Percentiles rank a stretch among this genome's conserved stretches.
Evolutionary conservation across 75 land plant genomes (phyloP).

Genomic region (Ceratopteris richardii): DNA sequence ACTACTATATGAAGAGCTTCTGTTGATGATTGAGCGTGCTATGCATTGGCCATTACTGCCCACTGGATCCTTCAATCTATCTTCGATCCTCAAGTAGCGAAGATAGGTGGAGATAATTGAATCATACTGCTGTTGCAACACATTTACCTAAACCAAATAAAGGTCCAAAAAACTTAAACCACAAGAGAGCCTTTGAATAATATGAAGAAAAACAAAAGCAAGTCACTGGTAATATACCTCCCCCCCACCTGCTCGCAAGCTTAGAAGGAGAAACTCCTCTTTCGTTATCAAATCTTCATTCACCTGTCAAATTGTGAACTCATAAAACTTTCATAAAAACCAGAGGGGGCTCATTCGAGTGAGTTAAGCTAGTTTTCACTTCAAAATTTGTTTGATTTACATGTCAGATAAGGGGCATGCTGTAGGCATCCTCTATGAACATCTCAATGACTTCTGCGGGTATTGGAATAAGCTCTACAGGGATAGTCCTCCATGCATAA

Average conservation of each 20-base stretch:
- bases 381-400: no score
- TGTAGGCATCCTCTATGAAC: no score
- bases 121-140: conserved; percentile 47
- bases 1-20: conserved; percentile 5
- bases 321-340: no score
- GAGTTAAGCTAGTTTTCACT: no score
- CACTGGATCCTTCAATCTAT: conserved; percentile 63
- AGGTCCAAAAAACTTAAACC: neutral
- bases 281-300: conserved; percentile 10
- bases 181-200: neutral
- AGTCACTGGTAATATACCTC: conserved; percentile 40
- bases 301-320: no score
- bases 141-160: conserved; percentile 55
- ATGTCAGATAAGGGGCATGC: no score
- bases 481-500: no score
- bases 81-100: conserved; percentile 75
- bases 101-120: conserved; percentile 55
- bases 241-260: conserved; percentile 76
- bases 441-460: no score
- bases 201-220: neutral
- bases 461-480: no score
- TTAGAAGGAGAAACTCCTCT: conserved; percentile 54
- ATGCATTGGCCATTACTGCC: conserved; percentile 45
- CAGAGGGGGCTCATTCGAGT: no score
- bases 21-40: conserved; percentile 55